Conservation (phyloP, 257 asterid genomes). For the Datura wrightii region DNA sequence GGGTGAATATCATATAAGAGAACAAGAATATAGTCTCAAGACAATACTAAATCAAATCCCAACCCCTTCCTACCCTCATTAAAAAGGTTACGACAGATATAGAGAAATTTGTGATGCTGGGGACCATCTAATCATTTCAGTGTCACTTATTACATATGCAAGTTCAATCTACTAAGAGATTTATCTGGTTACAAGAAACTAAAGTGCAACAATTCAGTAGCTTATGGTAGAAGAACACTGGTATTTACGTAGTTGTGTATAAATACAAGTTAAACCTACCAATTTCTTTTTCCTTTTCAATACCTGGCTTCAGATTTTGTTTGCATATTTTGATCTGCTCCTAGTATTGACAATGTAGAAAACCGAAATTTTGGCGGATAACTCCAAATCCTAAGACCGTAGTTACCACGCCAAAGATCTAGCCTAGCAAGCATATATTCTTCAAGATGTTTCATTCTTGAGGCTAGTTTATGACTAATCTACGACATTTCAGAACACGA, state of each 20-base stretch:
- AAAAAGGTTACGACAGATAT: neutral
- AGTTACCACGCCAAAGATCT: neutral
- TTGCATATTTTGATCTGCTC: constrained; percentile 1
- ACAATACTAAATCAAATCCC: neutral
- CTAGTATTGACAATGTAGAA: neutral
- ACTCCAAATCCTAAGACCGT: neutral
- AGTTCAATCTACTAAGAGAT: neutral
- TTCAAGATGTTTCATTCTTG: neutral
- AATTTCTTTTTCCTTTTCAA: neutral
- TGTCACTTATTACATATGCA: neutral
- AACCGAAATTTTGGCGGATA: too few relatives aligned
- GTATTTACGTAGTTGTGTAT: neutral
- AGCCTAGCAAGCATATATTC: neutral
- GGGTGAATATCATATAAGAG: too few relatives aligned
- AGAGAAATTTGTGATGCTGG: neutral
- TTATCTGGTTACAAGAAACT: constrained; percentile 16
- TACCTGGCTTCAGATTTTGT: neutral
- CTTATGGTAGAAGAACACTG: neutral
- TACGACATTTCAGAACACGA: neutral
- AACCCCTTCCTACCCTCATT: neutral
- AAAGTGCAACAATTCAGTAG: constrained; percentile 7
- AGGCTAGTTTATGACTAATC: constrained; percentile 5
- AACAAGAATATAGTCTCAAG: neutral
- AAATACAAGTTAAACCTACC: neutral
- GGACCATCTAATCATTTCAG: constrained; percentile 12